Conservation (phyloP, 257 asterid genomes). For the Mentha longifolia region DNA sequence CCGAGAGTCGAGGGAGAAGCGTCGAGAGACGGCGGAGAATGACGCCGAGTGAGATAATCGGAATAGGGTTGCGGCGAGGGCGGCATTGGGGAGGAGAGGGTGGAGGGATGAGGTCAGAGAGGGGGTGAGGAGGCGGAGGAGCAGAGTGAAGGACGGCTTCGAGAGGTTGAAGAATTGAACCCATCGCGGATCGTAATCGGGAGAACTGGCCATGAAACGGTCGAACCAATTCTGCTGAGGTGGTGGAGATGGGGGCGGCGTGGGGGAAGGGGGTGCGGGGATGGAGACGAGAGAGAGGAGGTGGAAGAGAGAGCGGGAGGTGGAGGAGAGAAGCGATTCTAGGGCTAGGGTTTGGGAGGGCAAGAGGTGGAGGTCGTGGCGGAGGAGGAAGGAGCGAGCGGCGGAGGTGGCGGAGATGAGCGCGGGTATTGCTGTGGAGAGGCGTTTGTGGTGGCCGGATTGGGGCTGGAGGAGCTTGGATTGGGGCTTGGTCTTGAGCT, state of each 20-base stretch:
- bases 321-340: constrained; percentile 74
- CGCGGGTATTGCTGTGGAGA: constrained; percentile 58
- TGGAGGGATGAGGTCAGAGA: constrained; percentile 58
- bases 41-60: constrained; percentile 73
- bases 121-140: constrained; percentile 78
- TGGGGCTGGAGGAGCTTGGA: constrained; percentile 18
- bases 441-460: constrained; percentile 17
- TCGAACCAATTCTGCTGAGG: constrained; percentile 57
- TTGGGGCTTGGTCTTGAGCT: constrained; percentile 35
- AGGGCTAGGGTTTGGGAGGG: constrained; percentile 78
- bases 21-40: constrained; percentile 62
- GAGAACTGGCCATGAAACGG: constrained; percentile 54
- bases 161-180: constrained; percentile 71
- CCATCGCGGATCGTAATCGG: constrained; percentile 74
- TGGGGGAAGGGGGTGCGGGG: constrained; percentile 40
- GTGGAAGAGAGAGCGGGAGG: constrained; percentile 60
- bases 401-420: constrained; percentile 72
- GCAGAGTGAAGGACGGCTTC: constrained; percentile 71
- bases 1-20: constrained; percentile 60
- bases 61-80: constrained; percentile 75
- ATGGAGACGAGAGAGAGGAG: constrained; percentile 60
- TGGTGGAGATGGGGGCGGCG: constrained; percentile 40
- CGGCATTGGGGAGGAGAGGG: constrained; percentile 57
- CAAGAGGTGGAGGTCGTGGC: constrained; percentile 71
- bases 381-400: constrained; percentile 70